Evolutionary conservation across 805 yeast genomes (phyloP), one percentile per base, ranked within the genome.

Genomic region (Kurtzmaniella cleridarum): DNA sequence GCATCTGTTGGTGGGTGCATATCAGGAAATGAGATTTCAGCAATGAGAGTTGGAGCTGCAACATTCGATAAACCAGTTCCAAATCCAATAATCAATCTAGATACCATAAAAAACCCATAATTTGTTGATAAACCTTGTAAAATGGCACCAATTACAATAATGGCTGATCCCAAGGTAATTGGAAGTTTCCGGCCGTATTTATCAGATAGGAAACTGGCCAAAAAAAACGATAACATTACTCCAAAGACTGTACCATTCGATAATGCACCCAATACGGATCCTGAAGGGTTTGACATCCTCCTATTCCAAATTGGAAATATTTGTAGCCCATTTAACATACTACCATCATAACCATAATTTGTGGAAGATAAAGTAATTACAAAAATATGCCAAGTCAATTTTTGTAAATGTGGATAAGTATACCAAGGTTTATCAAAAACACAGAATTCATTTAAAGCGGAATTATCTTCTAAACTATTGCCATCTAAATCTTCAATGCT

Each of bases 281-380:
- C 70, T 5, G 53, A 41, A 12, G 73, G 74, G 31, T 57, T 41
- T 29, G 65, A 64, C 51, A 74, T 63, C 29, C 58, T 60, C 5
- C 49, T 41, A 40, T 54, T 53, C 76, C 78, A 76, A 24, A 52
- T 50, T 1, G 51, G 43, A 47, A 71, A 60, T 7, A 73, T 55
- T 48, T 75, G 79, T 44, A 75, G 60, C 29, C 76, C 76, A 45
- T 75, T 75, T 48, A 75, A 54, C 64, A 75, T 59, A 12, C 71
- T 65, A 43, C 73, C 73, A 53, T 71, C 76, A 43, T 63, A 72
- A 43, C 76, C 76, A 32, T 61, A 66, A 46, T 70, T 71, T 36
- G 76, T 67, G 9, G 79, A 67, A 18, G 75, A 61, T 31, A 73
- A 53, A 17, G 76, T 64, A 40, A 67, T 59, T 23, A 71, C 54